phyloP scores from a whole-genome alignment of 352 stramenopile genomes.

The Pythium coloratum region DNA sequence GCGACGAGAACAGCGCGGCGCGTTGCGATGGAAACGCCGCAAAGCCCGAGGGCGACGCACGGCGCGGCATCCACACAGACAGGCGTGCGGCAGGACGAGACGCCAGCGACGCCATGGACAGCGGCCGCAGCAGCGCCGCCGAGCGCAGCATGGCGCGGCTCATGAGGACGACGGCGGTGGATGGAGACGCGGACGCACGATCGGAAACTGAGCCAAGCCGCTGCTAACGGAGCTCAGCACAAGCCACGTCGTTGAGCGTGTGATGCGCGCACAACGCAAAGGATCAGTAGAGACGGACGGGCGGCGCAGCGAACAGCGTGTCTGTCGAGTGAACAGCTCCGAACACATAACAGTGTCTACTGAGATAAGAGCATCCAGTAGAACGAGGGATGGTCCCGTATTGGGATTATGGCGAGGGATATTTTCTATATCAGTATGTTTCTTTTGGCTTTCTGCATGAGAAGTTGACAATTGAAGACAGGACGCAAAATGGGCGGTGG shows the following conservation, averaged over 20 bases:
- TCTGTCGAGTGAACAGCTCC: conserved; percentile 4
- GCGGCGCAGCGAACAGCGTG: not conserved
- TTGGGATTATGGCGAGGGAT: not conserved
- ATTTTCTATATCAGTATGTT: conserved; percentile 12
- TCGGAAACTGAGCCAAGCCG: not conserved
- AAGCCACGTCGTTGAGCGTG: too few species aligned
- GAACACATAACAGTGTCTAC: not conserved
- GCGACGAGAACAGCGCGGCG: conserved; percentile 25
- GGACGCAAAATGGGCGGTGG: conserved; percentile 28
- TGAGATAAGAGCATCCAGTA: not conserved
- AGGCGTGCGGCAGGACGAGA: not conserved
- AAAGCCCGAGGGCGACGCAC: not conserved
- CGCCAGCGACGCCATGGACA: conserved; percentile 7
- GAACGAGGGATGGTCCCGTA: not conserved
- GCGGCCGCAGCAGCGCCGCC: conserved; percentile 22
- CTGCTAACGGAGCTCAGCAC: not conserved
- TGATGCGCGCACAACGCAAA: not conserved
- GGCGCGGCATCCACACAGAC: not conserved
- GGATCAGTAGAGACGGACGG: not conserved
- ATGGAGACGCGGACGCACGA: not conserved
- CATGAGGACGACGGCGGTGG: not conserved
- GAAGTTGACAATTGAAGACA: not conserved
- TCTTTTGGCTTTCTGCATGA: not conserved
- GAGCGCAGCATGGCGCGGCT: conserved; percentile 25
- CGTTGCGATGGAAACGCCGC: conserved; percentile 2